Percentiles rank a stretch among this genome's conserved stretches.
Conservation (phyloP, 805 yeast genomes). For the Naumovozyma castellii region DNA sequence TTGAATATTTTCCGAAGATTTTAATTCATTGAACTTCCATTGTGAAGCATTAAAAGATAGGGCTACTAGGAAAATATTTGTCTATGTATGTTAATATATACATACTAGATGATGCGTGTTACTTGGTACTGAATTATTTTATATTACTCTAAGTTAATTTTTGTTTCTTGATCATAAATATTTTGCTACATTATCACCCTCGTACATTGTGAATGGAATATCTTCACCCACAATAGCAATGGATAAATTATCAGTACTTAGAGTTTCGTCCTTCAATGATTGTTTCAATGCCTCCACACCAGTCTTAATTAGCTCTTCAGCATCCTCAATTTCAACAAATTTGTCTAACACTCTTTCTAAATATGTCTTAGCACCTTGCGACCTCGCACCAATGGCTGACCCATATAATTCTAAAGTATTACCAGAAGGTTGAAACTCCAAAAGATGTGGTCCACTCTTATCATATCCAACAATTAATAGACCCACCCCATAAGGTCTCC, state of each 20-base stretch:
- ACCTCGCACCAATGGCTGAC: constrained; percentile 95
- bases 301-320: constrained; percentile 70
- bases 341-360: constrained; percentile 75
- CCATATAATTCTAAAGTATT: constrained; percentile 85
- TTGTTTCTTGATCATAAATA: constrained; percentile 18
- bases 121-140: no score
- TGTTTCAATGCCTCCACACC: constrained; percentile 90
- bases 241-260: constrained; percentile 74
- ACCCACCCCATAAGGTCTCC: constrained; percentile 98
- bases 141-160: background rate
- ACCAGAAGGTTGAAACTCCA: constrained; percentile 95
- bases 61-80: no score
- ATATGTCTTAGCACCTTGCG: constrained; percentile 96
- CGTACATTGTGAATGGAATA: constrained; percentile 63
- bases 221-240: constrained; percentile 89
- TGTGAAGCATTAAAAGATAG: no score
- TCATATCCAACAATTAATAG: constrained; percentile 82
- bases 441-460: constrained; percentile 86
- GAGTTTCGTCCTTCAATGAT: constrained; percentile 89
- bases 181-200: constrained; percentile 65
- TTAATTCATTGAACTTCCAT: no score
- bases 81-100: no score
- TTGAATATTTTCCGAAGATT: no score
- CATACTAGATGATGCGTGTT: no score
- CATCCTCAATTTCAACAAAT: constrained; percentile 46